A percentile compares a stretch with the other conserved stretches of the same genome.
Evolutionary conservation across 2,329 filamentous ascomycete genomes (phyloP).

Genomic region (Fusarium napiforme): DNA sequence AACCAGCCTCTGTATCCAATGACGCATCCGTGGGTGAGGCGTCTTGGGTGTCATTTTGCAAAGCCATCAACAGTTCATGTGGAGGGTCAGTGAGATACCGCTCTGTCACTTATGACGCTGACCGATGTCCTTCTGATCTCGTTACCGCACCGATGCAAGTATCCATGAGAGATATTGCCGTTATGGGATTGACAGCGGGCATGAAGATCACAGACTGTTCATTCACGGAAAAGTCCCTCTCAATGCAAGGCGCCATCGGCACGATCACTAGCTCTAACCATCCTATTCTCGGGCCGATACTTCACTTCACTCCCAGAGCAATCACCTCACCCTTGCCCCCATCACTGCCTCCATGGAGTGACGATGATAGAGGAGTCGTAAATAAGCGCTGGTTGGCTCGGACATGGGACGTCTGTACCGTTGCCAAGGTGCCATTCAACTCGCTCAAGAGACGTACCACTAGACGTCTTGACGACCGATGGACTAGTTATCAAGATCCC

Average conservation of each 20-base stretch:
- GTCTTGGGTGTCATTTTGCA: not conserved
- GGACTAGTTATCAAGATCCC: not conserved
- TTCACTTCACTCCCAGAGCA: not conserved
- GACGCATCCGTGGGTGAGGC: not conserved
- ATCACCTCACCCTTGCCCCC: not conserved
- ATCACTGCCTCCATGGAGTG: not conserved
- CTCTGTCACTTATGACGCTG: not conserved
- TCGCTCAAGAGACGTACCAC: not conserved
- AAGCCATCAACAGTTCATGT: not conserved
- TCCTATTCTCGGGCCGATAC: not conserved
- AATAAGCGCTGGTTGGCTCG: not conserved
- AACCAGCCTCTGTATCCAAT: rapidly evolving
- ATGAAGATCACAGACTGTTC: not conserved
- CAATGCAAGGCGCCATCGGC: not conserved
- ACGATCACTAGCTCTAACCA: not conserved
- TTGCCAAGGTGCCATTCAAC: not conserved
- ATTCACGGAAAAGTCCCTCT: not conserved
- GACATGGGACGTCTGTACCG: not conserved
- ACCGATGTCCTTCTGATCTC: not conserved
- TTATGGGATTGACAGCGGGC: not conserved
- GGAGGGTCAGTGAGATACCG: not conserved
- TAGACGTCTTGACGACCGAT: not conserved
- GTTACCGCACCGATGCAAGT: not conserved
- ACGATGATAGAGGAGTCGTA: not conserved
- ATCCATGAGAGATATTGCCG: not conserved